Evolutionary conservation across 2,329 filamentous ascomycete species (phyloP), one percentile per base, ranked within the genome.

Genomic region (Cladophialophora psammophila): DNA sequence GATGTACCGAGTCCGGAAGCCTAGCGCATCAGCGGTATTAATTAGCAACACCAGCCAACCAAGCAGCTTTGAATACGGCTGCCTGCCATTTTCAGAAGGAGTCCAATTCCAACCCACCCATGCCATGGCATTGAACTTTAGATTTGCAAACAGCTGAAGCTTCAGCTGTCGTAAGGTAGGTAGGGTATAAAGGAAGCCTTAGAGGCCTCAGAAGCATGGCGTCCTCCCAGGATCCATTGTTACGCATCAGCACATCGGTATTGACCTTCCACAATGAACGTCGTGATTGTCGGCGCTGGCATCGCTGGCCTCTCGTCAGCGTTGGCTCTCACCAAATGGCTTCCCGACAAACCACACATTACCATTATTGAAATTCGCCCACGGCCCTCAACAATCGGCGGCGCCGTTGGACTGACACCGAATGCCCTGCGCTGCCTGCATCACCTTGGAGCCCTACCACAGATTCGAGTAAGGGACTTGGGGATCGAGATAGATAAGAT

Each of bases 371-470:
- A 78, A 68, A 53, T 74, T 12, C 76, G 76, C 10, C 5, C 70
- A 7, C 68, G 74, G 36, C 72, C 75, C 34, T 75, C 71, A 9
- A 76, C 74, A 18, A 70, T 78, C n/a, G 76, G 76, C 10, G 86
- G 86, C 3, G 85, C 84, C 0, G 77, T 88, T 26, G 86, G 87
- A 81, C 80, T 88, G 6, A 86, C 85, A 0, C 86, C 87, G 2
- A 88, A 88, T 62, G 84, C 85, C 0, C 79, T 89, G 1, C 79
- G 80, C 3, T 78, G 87, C 38, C 79, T 89, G 0, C 82, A 88
- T 67, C 74, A 72, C 0, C 75, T 88, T 0, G 82, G 79, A 0
- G 76, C 77, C 86, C 3, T 86, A 85, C 69, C 57, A 78, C 1
- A 77, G 77, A 8, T 77, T 87, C 60, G 75, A 76, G 9, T 68